phyloP scores from a whole-genome alignment of 352 stramenopile genomes.

The Phytophthora pisi region DNA sequence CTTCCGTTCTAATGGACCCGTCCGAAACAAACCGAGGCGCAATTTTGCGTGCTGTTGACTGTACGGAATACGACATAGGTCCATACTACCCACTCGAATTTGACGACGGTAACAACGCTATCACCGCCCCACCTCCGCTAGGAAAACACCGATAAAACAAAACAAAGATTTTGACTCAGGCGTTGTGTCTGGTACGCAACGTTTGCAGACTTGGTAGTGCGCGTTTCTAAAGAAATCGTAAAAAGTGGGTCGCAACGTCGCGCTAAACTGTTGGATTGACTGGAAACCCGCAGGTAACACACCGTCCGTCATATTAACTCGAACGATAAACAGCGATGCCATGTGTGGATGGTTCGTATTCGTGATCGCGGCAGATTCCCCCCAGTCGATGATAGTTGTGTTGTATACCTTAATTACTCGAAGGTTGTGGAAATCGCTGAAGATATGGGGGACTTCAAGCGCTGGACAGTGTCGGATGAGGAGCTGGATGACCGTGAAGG shows the following conservation, averaged over 20 bases:
- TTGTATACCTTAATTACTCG: constrained; percentile 45
- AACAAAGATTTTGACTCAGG: too few species aligned
- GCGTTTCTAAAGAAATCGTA: too few species aligned
- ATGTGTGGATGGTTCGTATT: constrained; percentile 25
- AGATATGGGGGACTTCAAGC: constrained; percentile 23
- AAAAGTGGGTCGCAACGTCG: too few species aligned
- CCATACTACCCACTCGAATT: not conserved
- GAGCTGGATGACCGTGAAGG: constrained; percentile 25
- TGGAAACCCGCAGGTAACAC: constrained; percentile 37
- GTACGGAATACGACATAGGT: not conserved
- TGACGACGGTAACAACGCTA: constrained; percentile 3
- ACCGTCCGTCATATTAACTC: constrained; percentile 37
- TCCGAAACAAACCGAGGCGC: not conserved
- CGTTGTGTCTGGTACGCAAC: too few species aligned
- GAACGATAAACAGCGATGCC: constrained; percentile 33
- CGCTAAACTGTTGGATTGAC: too few species aligned
- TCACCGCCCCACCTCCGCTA: not conserved
- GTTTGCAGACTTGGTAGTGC: too few species aligned
- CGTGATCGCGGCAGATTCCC: constrained; percentile 23
- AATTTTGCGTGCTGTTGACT: not conserved
- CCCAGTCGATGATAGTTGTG: constrained; percentile 34
- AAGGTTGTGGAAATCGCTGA: constrained; percentile 29
- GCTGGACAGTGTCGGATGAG: constrained; percentile 37
- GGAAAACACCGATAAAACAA: not conserved
- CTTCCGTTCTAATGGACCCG: constrained; percentile 2